Percentiles rank a stretch among this genome's conserved stretches.
These are phyloP conservation scores for Ceratocystis variospora DNA, from an alignment of 2,329 filamentous ascomycete genomes.

Conservation along the genomic window DNA sequence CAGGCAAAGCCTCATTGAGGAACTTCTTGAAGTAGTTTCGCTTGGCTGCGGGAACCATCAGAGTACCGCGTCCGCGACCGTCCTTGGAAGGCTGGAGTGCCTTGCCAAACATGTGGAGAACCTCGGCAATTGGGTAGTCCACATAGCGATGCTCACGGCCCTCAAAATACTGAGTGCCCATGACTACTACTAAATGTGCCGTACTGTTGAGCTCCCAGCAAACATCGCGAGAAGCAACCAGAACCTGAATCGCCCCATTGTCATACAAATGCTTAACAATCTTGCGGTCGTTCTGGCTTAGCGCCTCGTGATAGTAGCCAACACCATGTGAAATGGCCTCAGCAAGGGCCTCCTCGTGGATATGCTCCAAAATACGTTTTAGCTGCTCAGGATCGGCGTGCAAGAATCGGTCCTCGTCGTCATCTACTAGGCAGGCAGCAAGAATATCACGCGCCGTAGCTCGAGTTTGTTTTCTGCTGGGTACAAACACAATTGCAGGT, in stretches of 20 bases:
- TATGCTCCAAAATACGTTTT: conserved; percentile 61
- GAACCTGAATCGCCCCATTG: conserved; percentile 76
- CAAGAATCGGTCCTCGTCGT: conserved; percentile 87
- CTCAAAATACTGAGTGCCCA: conserved; percentile 97
- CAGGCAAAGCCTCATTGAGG: conserved; percentile 83
- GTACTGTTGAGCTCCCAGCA: conserved; percentile 89
- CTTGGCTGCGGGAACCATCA: conserved; percentile 91
- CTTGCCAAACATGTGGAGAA: conserved; percentile 96
- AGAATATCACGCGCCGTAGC: conserved; percentile 76
- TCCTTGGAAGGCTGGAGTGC: conserved; percentile 67
- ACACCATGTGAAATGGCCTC: conserved; percentile 88
- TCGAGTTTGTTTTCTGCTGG: conserved; percentile 83
- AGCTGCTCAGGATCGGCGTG: conserved; percentile 74
- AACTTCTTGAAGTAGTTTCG: conserved; percentile 99
- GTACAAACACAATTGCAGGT: conserved; percentile 82
- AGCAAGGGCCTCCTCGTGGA: conserved; percentile 75
- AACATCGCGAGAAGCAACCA: conserved; percentile 65
- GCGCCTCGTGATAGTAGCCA: conserved; percentile 91
- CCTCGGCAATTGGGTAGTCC: conserved; percentile 86
- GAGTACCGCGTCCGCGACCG: conserved; percentile 72
- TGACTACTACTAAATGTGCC: conserved; percentile 84
- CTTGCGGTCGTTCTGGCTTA: conserved; percentile 76
- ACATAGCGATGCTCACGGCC: conserved; percentile 93
- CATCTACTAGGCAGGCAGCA: conserved; percentile 73
- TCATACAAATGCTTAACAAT: conserved; percentile 89